phyloP scores from a whole-genome alignment of 805 yeast species.

The Clavispora phyllophila region DNA sequence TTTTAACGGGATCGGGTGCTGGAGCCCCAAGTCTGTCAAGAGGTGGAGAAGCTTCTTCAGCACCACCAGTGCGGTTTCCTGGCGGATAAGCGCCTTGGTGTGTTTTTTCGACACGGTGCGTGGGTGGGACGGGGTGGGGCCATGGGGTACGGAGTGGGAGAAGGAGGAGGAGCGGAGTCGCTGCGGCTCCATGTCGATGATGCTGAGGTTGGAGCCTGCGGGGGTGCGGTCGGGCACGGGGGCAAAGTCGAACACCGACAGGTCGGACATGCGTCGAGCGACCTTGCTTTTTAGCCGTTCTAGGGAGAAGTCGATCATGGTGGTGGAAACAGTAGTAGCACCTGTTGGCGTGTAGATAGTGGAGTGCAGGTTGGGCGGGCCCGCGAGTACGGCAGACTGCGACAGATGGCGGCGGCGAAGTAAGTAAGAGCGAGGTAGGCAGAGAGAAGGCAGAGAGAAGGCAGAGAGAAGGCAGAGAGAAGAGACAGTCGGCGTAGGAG shows the following conservation, averaged over 20 bases:
- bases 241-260: constrained; percentile 19
- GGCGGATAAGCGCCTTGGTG: constrained; percentile 33
- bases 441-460: too few relatives aligned
- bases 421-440: too few relatives aligned
- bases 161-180: constrained; percentile 8
- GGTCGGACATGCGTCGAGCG: constrained; percentile 23
- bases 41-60: constrained; percentile 27
- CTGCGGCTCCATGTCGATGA: constrained; percentile 12
- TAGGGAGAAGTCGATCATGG: constrained; percentile 11
- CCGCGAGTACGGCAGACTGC: not conserved
- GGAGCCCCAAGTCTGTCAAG: constrained; percentile 35
- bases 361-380: not conserved
- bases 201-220: constrained; percentile 19
- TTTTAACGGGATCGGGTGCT: constrained; percentile 33
- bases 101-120: constrained; percentile 21
- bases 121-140: constrained; percentile 9
- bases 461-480: too few relatives aligned
- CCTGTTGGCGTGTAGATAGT: not conserved
- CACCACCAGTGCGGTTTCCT: constrained; percentile 34
- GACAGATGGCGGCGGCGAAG: too few relatives aligned
- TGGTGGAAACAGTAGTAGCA: not conserved
- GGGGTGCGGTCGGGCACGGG: constrained; percentile 14
- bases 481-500: too few relatives aligned
- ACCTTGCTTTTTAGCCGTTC: constrained; percentile 27
- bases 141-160: not conserved